phyloP scores from a whole-genome alignment of 345 rosid species.

The Pistacia vera region DNA sequence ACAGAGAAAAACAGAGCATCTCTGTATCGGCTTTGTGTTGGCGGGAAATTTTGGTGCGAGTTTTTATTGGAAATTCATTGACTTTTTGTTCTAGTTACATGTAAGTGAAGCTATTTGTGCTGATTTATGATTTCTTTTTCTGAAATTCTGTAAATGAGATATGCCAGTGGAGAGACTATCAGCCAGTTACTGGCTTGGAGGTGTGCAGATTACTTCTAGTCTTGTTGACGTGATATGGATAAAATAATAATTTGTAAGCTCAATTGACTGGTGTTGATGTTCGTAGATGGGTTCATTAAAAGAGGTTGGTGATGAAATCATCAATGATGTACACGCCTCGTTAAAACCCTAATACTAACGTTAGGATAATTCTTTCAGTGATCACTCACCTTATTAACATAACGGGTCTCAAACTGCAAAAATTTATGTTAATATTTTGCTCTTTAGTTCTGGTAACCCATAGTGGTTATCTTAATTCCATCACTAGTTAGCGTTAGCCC shows the following conservation, averaged over 20 bases:
- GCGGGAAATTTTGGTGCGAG: conserved; percentile 16
- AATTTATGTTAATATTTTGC: too few species aligned
- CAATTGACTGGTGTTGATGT: neutral
- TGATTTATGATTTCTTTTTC: too few species aligned
- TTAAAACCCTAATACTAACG: too few species aligned
- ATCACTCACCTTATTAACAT: too few species aligned
- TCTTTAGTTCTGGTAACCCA: too few species aligned
- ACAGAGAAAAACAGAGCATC: conserved; percentile 35
- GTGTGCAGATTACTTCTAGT: neutral
- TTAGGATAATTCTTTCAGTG: too few species aligned
- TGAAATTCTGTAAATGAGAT: neutral
- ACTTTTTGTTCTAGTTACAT: neutral
- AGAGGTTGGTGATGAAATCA: neutral
- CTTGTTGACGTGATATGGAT: neutral
- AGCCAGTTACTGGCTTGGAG: neutral
- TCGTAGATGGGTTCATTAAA: neutral
- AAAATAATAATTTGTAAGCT: neutral
- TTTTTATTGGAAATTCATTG: too few species aligned
- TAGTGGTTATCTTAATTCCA: too few species aligned
- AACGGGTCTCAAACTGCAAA: too few species aligned
- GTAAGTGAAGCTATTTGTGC: neutral
- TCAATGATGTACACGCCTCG: too few species aligned
- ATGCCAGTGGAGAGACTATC: neutral
- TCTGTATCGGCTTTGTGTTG: conserved; percentile 5
- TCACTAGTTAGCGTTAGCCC: too few species aligned